Conservation (phyloP, 805 yeast genomes). For the Hanseniaspora mollemarum region DNA sequence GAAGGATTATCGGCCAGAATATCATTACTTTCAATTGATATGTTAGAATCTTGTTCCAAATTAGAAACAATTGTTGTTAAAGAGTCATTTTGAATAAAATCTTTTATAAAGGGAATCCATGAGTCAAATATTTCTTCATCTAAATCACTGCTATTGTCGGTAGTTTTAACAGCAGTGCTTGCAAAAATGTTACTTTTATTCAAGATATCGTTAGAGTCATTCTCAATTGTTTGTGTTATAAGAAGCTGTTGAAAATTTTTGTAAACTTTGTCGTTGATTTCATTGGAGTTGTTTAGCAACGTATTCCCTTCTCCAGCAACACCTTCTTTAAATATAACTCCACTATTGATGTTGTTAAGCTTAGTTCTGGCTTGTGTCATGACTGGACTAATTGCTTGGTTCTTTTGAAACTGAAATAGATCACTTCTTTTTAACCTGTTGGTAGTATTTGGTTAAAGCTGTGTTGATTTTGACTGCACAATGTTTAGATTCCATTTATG, state of each 20-base stretch:
- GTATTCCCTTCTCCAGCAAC: background rate
- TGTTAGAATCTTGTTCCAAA: slow-evolving; percentile 1
- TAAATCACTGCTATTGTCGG: background rate
- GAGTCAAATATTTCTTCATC: slow-evolving; percentile 8
- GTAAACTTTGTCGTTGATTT: background rate
- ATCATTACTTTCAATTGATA: slow-evolving; percentile 9
- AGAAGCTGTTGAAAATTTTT: background rate
- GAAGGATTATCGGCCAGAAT: slow-evolving; percentile 2
- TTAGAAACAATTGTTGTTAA: background rate
- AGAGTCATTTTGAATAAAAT: slow-evolving; percentile 6
- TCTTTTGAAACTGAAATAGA: no score
- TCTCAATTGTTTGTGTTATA: background rate
- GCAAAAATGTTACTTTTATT: background rate
- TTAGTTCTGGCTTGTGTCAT: background rate
- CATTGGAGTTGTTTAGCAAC: background rate
- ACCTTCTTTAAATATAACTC: background rate
- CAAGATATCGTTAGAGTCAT: background rate
- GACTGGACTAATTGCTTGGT: no score
- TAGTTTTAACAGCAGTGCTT: slow-evolving; percentile 3
- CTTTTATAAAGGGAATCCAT: slow-evolving; percentile 13
- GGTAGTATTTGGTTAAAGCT: no score
- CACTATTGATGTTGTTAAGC: background rate
- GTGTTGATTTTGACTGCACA: no score
- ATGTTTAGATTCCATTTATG: no score
- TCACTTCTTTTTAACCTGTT: no score